Evolutionary conservation across 2,329 filamentous ascomycete species (phyloP).

Genomic region (Amphichorda felina): DNA sequence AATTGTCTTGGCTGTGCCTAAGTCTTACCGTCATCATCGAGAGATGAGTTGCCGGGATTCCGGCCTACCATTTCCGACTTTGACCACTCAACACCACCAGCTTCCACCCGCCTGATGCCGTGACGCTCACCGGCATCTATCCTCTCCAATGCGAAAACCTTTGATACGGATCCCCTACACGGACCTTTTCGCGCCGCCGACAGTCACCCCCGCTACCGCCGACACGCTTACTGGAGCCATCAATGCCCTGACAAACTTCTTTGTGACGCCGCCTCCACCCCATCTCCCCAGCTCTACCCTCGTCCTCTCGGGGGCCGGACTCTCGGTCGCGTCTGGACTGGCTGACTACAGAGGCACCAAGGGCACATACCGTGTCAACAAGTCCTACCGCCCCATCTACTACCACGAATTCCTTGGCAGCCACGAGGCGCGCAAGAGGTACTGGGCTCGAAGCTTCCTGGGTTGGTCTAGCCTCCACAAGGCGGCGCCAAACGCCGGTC

Average conservation of each 20-base stretch:
- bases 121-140: neutral
- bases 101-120: too few relatives aligned
- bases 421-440: constrained; percentile 80
- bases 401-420: constrained; percentile 75
- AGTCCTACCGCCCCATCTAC: constrained; percentile 83
- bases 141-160: constrained; percentile 47
- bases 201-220: constrained; percentile 62
- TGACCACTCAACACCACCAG: too few relatives aligned
- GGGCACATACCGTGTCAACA: constrained; percentile 89
- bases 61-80: too few relatives aligned
- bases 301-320: constrained; percentile 67
- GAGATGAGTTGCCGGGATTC: too few relatives aligned
- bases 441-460: constrained; percentile 91
- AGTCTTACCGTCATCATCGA: too few relatives aligned
- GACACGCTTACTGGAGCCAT: constrained; percentile 61
- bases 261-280: constrained; percentile 39
- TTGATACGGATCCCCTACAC: constrained; percentile 88
- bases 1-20: too few relatives aligned
- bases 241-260: constrained; percentile 64
- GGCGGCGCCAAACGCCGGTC: constrained; percentile 68
- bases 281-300: constrained; percentile 33
- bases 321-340: constrained; percentile 85
- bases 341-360: constrained; percentile 85
- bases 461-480: constrained; percentile 77
- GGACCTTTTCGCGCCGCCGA: constrained; percentile 63